Conservation (phyloP, 2,329 filamentous ascomycete genomes). For the Didymella pinodella region DNA sequence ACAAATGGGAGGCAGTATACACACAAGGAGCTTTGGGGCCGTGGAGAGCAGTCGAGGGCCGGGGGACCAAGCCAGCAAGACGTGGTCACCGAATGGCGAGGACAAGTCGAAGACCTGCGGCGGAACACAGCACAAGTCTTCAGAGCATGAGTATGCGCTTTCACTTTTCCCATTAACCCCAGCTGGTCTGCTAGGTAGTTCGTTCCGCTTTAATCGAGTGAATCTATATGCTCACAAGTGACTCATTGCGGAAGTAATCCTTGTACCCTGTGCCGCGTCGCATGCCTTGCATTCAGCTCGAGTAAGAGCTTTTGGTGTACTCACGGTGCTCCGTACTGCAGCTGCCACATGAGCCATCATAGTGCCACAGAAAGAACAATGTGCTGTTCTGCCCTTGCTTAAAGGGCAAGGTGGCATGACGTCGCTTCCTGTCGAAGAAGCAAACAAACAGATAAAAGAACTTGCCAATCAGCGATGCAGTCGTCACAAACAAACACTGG, state of each 20-base stretch:
- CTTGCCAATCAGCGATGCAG: neutral
- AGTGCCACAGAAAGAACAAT: neutral
- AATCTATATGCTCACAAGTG: neutral
- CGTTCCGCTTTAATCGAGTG: neutral
- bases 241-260: neutral
- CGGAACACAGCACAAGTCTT: neutral
- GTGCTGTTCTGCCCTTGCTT: neutral
- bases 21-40: conserved; percentile 43
- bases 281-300: neutral
- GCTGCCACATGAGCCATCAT: neutral
- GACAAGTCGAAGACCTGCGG: neutral
- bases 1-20: conserved; percentile 31
- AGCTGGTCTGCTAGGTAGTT: conserved; percentile 12
- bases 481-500: neutral
- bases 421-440: conserved; percentile 1
- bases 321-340: neutral
- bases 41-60: conserved; percentile 2
- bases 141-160: neutral
- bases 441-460: conserved; percentile 6
- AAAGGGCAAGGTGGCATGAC: neutral
- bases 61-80: conserved; percentile 7
- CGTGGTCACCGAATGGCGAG: conserved; percentile 10
- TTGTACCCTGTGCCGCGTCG: neutral
- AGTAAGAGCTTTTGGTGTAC: neutral
- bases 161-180: neutral